Evolutionary conservation across 2,329 filamentous ascomycete genomes (phyloP).

Genomic region (Colletotrichum lupini): DNA sequence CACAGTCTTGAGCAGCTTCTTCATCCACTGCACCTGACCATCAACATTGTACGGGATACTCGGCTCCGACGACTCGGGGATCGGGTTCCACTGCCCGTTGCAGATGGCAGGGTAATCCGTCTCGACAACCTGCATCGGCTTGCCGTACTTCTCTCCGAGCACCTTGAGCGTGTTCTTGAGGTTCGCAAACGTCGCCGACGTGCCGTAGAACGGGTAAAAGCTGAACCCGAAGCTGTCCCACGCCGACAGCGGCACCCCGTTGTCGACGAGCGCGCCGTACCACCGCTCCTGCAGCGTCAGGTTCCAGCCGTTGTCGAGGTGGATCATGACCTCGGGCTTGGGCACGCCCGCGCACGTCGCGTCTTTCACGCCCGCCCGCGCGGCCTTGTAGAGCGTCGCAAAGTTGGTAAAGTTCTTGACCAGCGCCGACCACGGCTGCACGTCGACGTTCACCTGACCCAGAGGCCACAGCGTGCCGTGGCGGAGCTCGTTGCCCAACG

Average conservation of each 20-base stretch:
- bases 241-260: conserved; percentile 27
- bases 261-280: conserved; percentile 29
- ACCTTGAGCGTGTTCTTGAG: conserved; percentile 7
- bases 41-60: conserved; percentile 30
- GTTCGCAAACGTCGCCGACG: conserved; percentile 29
- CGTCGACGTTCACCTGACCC: conserved; percentile 46
- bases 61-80: conserved; percentile 25
- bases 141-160: conserved; percentile 28
- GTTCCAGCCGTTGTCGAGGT: conserved; percentile 34
- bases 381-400: conserved; percentile 41
- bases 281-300: conserved; percentile 31
- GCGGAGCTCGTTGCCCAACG: conserved; percentile 49
- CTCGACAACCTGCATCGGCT: conserved; percentile 31
- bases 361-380: conserved; percentile 32
- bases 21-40: conserved; percentile 24
- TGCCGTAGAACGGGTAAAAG: conserved; percentile 34
- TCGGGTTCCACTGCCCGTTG: conserved; percentile 29
- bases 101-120: conserved; percentile 33
- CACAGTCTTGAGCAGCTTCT: conserved; percentile 18
- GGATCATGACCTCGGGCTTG: conserved; percentile 35
- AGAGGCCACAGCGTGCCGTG: conserved; percentile 47
- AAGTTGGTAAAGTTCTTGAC: conserved; percentile 46
- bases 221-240: conserved; percentile 29
- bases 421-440: conserved; percentile 43
- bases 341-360: conserved; percentile 33